Evolutionary conservation across 768 basidiomycete genomes (phyloP), one percentile per base, ranked within the genome.

Genomic region (Kockovaella imperatae): DNA sequence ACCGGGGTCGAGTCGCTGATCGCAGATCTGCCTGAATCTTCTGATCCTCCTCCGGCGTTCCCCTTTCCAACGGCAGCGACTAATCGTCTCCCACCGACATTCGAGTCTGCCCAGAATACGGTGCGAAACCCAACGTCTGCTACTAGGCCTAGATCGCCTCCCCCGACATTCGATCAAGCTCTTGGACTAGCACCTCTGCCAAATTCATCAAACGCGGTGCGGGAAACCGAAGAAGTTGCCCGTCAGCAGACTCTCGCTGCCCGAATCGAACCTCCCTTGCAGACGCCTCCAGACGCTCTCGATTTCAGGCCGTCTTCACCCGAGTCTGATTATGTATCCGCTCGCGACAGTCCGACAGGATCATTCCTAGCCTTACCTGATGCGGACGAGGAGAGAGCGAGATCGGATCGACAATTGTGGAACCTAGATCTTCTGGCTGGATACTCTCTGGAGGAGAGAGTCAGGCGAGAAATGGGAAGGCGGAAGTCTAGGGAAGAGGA

Each of bases 361-460:
- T 28, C 40, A 11, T 6, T 28, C 25, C 10, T 7, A 23, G 10
- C 11, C 20, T 21, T 50, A 17, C 58, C 51, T 31, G 48, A 47
- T 23, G 56, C 44, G 8, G 39, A 42, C 11, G 41, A 39, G 8
- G 56, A 48, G 13, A 45, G 56, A 2, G 59, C 61, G 25, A 41
- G 65, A 29, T 46, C 45, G 26, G 65, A 67, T 49, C 47, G 65
- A 35, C 43, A 47, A 24, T 26, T 52, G 34, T 67, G 65, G 65
- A 67, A 67, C 39, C 53, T 52, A n/a, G 65, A 67, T 56, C 41
- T 67, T 11, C 47, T 64, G 36, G 59, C 65, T 11, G 65, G 65
- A 21, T 64, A 67, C 46, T 56, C 40, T 11, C 42, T 67, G n/a
- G 57, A 52, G 38, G 59, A 67, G 34, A 43, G 65, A 41, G 62